Percentiles rank a stretch among this genome's conserved stretches.
phyloP scores from a whole-genome alignment of 768 basidiomycete genomes.

The Pulveroboletus ravenelii region DNA sequence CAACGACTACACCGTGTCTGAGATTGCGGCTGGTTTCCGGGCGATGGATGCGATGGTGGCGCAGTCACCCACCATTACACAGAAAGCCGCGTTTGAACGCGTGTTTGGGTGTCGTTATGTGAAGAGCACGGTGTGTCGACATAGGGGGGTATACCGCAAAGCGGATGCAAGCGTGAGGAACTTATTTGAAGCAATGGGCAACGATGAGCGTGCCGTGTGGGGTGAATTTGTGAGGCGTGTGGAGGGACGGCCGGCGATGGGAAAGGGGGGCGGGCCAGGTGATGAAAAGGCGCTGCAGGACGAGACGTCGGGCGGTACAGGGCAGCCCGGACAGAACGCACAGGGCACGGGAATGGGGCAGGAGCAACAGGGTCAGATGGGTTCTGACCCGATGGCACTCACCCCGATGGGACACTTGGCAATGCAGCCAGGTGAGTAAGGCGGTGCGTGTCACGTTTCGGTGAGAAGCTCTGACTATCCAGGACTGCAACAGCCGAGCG shows the following conservation, averaged over 20 bases:
- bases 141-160: constrained; percentile 62
- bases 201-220: constrained; percentile 57
- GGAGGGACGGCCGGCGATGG: constrained; percentile 43
- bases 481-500: constrained; percentile 4
- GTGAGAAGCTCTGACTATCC: not conserved
- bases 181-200: constrained; percentile 52
- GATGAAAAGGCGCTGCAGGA: constrained; percentile 22
- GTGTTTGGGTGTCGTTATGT: constrained; percentile 70
- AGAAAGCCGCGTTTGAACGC: constrained; percentile 63
- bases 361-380: constrained; percentile 18
- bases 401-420: constrained; percentile 16
- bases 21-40: constrained; percentile 57
- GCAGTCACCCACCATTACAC: constrained; percentile 44
- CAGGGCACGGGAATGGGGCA: constrained; percentile 6
- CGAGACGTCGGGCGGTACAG: constrained; percentile 8
- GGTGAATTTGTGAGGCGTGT: constrained; percentile 62
- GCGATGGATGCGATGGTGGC: constrained; percentile 40
- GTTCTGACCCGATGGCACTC: constrained; percentile 15
- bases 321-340: not conserved
- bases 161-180: constrained; percentile 44
- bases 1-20: constrained; percentile 68
- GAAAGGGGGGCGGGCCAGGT: constrained; percentile 23
- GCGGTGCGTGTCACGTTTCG: not conserved
- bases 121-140: constrained; percentile 69
- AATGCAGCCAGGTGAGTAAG: constrained; percentile 16